Conservation (phyloP, 2,329 filamentous ascomycete genomes). For the Aspergillus quadricinctus region DNA sequence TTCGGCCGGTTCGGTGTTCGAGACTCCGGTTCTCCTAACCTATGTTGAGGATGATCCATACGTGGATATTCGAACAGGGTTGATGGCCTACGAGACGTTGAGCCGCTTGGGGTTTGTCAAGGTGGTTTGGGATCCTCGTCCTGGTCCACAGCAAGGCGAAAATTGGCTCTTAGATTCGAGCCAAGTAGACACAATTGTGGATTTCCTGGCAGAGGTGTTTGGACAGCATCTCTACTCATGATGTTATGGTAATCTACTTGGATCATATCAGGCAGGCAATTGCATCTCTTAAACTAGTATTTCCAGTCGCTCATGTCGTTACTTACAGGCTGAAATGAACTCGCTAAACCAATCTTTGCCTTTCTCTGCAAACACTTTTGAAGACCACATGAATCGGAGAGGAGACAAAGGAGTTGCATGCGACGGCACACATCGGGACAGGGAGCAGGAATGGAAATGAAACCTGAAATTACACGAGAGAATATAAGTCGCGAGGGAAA, state of each 20-base stretch:
- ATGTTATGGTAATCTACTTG: background rate
- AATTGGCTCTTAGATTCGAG: background rate
- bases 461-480: slow-evolving; percentile 2
- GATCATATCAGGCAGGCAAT: background rate
- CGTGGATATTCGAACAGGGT: background rate
- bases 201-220: background rate
- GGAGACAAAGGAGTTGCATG: background rate
- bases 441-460: background rate
- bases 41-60: background rate
- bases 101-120: background rate
- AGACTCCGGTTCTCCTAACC: background rate
- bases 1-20: background rate
- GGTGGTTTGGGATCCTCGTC: background rate
- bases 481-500: slow-evolving; percentile 10
- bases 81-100: background rate
- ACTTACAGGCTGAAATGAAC: slow-evolving; percentile 10
- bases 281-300: background rate
- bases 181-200: background rate
- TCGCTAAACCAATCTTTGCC: slow-evolving; percentile 7
- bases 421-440: no score
- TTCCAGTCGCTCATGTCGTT: slow-evolving; percentile 10
- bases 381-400: background rate
- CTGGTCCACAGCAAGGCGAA: background rate
- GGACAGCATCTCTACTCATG: background rate
- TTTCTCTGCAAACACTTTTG: slow-evolving; percentile 7